Evolutionary conservation across 169 alveolate species (phyloP).

Genomic region (Plasmodium ovale): DNA sequence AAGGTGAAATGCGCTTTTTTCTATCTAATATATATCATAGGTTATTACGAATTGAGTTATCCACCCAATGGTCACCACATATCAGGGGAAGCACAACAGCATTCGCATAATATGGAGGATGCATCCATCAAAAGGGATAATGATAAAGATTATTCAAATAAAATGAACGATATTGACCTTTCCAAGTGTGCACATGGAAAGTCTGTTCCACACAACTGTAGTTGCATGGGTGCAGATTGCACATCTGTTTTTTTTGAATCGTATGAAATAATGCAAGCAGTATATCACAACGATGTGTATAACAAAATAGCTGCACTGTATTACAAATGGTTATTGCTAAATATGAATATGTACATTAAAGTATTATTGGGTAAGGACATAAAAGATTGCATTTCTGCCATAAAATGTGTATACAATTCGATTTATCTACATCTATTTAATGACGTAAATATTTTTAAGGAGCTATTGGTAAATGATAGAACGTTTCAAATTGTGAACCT

Average conservation of each 20-base stretch:
- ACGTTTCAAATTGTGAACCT: slow-evolving; percentile 58
- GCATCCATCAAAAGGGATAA: not conserved
- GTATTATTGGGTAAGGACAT: slow-evolving; percentile 16
- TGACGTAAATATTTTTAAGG: slow-evolving; percentile 32
- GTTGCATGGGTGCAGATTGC: not conserved
- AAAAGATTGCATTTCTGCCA: slow-evolving; percentile 15
- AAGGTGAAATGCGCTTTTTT: slow-evolving; percentile 46
- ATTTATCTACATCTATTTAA: slow-evolving; percentile 13
- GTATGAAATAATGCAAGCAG: slow-evolving; percentile 59
- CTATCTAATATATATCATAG: slow-evolving; percentile 41
- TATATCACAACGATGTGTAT: slow-evolving; percentile 54
- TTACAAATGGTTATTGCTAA: slow-evolving; percentile 32
- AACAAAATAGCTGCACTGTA: slow-evolving; percentile 9
- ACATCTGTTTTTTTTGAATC: not conserved
- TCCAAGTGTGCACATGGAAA: not conserved
- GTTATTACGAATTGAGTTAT: slow-evolving; percentile 34
- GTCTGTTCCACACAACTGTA: not conserved
- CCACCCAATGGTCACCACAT: too few species aligned
- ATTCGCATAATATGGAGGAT: not conserved
- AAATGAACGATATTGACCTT: not conserved
- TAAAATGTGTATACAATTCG: slow-evolving; percentile 24
- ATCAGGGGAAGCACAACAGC: not conserved
- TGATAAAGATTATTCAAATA: not conserved
- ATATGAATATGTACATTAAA: slow-evolving; percentile 54
- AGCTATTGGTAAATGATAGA: slow-evolving; percentile 28